Conservation (phyloP, 768 basidiomycete genomes). For the Pulveroboletus sp. region DNA sequence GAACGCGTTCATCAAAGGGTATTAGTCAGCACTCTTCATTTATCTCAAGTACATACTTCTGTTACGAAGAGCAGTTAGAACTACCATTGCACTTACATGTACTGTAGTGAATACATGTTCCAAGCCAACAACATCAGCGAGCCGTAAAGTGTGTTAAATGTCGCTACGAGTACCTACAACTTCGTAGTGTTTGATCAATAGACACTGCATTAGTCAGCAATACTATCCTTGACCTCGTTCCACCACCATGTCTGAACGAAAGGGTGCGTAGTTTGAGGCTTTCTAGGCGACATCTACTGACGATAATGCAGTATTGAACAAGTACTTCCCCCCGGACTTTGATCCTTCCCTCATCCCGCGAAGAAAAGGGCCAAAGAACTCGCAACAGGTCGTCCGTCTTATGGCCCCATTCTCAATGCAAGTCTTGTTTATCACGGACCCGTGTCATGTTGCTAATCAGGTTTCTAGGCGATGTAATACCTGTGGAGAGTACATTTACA, state of each 20-base stretch:
- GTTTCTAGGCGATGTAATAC: conserved; percentile 79
- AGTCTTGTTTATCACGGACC: conserved; percentile 19
- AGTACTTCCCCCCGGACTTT: conserved; percentile 97
- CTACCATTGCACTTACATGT: too few species aligned
- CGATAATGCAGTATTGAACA: conserved; percentile 72
- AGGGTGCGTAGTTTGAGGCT: conserved; percentile 46
- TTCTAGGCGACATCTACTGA: conserved; percentile 4
- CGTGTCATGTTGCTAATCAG: conserved; percentile 9
- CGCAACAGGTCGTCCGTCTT: conserved; percentile 95
- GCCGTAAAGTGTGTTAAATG: too few species aligned
- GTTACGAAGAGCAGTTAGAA: too few species aligned
- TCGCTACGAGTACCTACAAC: too few species aligned
- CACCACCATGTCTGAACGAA: conserved; percentile 74
- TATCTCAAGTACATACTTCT: too few species aligned
- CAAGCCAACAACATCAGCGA: too few species aligned
- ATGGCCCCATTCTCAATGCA: conserved; percentile 99
- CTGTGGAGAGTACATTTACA: conserved; percentile 98
- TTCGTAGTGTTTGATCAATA: too few species aligned
- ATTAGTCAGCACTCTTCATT: conserved; percentile 38
- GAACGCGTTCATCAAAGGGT: conserved; percentile 23
- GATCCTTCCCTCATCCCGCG: conserved; percentile 96
- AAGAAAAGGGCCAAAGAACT: conserved; percentile 86
- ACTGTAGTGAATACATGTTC: too few species aligned
- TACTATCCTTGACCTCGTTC: conserved; percentile 4
- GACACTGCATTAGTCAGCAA: conserved; percentile 31